phyloP scores from a whole-genome alignment of 768 basidiomycete species.

The Punctularia strigosozonata region DNA sequence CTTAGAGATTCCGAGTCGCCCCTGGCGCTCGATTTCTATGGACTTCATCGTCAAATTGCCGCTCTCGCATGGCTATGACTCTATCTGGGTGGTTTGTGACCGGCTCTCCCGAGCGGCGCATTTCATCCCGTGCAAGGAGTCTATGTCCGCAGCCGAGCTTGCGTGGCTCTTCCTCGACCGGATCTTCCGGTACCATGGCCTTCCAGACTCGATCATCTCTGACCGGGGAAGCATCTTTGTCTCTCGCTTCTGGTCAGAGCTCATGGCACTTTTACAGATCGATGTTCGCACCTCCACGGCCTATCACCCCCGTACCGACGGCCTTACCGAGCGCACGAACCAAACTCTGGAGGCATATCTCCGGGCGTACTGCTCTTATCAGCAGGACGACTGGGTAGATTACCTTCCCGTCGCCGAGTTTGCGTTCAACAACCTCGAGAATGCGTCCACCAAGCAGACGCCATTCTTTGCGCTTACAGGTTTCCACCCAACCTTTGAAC shows the following conservation, averaged over 20 bases:
- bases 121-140: slow-evolving; percentile 8
- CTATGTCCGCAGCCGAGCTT: slow-evolving; percentile 5
- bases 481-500: slow-evolving; percentile 15
- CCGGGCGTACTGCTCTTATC: slow-evolving; percentile 11
- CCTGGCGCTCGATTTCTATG: slow-evolving; percentile 10
- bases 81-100: slow-evolving; percentile 9
- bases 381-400: slow-evolving; percentile 13
- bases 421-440: slow-evolving; percentile 10
- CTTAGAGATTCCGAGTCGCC: slow-evolving; percentile 14
- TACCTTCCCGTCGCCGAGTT: slow-evolving; percentile 10
- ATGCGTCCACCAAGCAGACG: slow-evolving; percentile 8
- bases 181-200: slow-evolving; percentile 9
- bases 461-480: slow-evolving; percentile 8
- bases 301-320: slow-evolving; percentile 21
- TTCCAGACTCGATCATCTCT: slow-evolving; percentile 16
- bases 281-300: slow-evolving; percentile 12
- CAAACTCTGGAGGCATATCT: slow-evolving; percentile 20
- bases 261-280: slow-evolving; percentile 1
- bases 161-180: slow-evolving; percentile 7
- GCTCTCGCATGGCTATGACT: slow-evolving; percentile 9
- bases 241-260: slow-evolving; percentile 8
- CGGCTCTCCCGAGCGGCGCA: slow-evolving; percentile 3
- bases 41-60: slow-evolving; percentile 14
- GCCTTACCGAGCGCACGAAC: slow-evolving; percentile 16
- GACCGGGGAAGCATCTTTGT: slow-evolving; percentile 22